Percentiles rank a stretch among this genome's conserved stretches.
Evolutionary conservation across 441 rosid species (phyloP).

Genomic region (Adansonia rubrostipa): DNA sequence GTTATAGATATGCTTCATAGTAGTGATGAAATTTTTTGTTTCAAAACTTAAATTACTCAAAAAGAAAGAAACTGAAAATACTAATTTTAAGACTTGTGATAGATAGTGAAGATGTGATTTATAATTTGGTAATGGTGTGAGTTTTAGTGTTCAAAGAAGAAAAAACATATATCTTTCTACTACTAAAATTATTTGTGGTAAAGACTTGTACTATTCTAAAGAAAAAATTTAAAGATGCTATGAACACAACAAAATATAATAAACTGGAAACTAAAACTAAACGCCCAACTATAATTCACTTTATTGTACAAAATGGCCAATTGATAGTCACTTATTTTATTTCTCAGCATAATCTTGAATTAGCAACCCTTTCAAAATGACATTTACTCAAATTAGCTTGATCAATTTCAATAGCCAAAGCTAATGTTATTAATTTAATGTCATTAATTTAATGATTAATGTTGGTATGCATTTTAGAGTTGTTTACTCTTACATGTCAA

Average conservation of each 20-base stretch:
- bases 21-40: no score
- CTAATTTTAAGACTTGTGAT: no score
- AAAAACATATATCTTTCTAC: no score
- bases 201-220: background rate
- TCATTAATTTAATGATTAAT: background rate
- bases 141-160: no score
- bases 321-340: background rate
- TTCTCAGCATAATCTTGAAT: background rate
- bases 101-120: background rate
- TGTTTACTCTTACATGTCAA: no score
- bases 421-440: no score
- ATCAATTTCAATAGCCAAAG: background rate
- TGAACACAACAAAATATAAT: background rate
- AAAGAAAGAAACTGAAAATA: no score
- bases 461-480: background rate
- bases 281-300: background rate
- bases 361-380: background rate
- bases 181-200: constrained; percentile 19
- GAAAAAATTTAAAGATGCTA: background rate
- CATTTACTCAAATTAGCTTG: no score
- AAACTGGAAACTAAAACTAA: background rate
- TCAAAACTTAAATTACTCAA: no score
- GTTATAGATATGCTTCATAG: no score
- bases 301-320: background rate
- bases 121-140: no score